Evolutionary conservation across 2,329 filamentous ascomycete genomes (phyloP).

Genomic region (Paramyrothecium sp.): DNA sequence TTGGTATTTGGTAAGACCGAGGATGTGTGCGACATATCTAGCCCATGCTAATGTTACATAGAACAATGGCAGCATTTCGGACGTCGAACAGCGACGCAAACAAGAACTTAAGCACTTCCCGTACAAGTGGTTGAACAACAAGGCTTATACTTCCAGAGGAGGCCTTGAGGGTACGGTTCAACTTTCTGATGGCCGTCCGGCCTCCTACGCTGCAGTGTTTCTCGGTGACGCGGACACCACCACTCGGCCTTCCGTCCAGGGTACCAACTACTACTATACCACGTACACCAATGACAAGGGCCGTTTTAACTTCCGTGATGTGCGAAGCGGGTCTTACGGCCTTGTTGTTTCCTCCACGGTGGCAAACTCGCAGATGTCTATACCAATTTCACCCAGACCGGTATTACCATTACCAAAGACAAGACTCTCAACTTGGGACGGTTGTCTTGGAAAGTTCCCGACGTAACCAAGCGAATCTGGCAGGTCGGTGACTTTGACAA

Average conservation of each 20-base stretch:
- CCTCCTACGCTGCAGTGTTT: constrained; percentile 8
- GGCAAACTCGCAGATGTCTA: constrained; percentile 11
- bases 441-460: constrained; percentile 5
- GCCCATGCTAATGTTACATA: not conserved
- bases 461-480: constrained; percentile 8
- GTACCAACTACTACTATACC: constrained; percentile 14
- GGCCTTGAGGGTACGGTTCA: constrained; percentile 8
- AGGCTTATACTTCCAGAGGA: constrained; percentile 4
- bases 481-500: constrained; percentile 12
- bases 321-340: constrained; percentile 7
- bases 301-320: constrained; percentile 8
- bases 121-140: constrained; percentile 10
- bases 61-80: constrained; percentile 8
- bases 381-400: constrained; percentile 10
- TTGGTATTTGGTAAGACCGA: constrained; percentile 8
- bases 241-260: constrained; percentile 12
- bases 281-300: constrained; percentile 11
- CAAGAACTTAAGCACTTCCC: constrained; percentile 8
- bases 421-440: constrained; percentile 7
- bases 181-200: constrained; percentile 9
- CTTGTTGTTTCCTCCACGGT: constrained; percentile 8
- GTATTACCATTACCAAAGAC: constrained; percentile 7
- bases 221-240: constrained; percentile 6
- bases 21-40: not conserved
- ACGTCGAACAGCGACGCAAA: constrained; percentile 3